Evolutionary conservation across 768 basidiomycete species (phyloP).

Genomic region (Agrocybe pediades): DNA sequence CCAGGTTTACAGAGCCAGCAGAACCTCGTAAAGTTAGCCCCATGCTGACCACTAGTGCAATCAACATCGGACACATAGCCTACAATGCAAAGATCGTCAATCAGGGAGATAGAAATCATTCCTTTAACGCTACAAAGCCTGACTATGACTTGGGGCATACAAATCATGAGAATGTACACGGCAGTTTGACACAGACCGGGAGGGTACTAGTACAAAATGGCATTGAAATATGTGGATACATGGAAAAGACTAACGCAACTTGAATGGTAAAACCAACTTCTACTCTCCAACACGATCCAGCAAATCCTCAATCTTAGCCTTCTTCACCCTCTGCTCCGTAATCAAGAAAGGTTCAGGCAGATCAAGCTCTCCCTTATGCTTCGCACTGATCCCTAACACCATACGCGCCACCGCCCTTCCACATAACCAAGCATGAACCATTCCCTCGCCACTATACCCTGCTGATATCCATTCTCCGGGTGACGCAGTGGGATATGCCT

Average conservation of each 20-base stretch:
- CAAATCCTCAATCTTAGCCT: conserved; percentile 40
- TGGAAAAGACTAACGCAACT: too few relatives aligned
- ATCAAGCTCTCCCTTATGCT: conserved; percentile 28
- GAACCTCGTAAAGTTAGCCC: neutral
- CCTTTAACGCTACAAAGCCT: too few relatives aligned
- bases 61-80: neutral
- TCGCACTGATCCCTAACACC: conserved; percentile 40
- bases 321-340: conserved; percentile 49
- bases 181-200: too few relatives aligned
- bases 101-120: too few relatives aligned
- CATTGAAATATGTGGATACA: too few relatives aligned
- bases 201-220: too few relatives aligned
- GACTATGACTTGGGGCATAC: too few relatives aligned
- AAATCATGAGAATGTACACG: too few relatives aligned
- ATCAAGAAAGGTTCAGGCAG: conserved; percentile 52
- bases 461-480: conserved; percentile 75
- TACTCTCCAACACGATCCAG: conserved; percentile 10
- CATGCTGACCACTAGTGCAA: neutral
- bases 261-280: too few relatives aligned
- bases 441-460: conserved; percentile 71
- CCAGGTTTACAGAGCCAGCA: neutral
- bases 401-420: conserved; percentile 26
- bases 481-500: conserved; percentile 21
- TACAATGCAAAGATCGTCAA: too few relatives aligned
- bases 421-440: conserved; percentile 22